phyloP scores from a whole-genome alignment of 2,329 filamentous ascomycete species.

The Allantophomopsis cytisporea region DNA sequence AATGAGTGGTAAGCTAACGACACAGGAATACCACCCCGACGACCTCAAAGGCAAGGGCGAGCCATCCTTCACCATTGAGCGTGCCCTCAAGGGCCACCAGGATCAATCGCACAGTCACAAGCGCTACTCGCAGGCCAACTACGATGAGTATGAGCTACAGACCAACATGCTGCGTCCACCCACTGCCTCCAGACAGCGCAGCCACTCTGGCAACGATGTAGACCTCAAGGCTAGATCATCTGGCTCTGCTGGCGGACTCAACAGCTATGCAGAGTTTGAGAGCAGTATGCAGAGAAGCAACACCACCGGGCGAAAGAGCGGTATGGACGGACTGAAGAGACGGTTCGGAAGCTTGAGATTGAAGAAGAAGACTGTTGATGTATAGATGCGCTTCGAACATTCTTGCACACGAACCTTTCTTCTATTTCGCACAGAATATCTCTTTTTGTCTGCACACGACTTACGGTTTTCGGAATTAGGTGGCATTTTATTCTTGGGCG shows the following conservation, averaged over 20 bases:
- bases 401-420: no score
- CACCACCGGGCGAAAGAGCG: conserved; percentile 26
- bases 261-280: conserved; percentile 3
- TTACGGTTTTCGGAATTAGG: no score
- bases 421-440: no score
- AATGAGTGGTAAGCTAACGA: neutral
- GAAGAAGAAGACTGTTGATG: conserved; percentile 15
- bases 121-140: no score
- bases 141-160: no score
- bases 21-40: conserved; percentile 53
- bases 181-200: no score
- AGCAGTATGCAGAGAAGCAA: conserved; percentile 11
- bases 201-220: no score
- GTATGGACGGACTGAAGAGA: conserved; percentile 34
- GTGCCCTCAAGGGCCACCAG: conserved; percentile 47
- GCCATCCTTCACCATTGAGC: conserved; percentile 59
- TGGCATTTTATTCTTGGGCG: no score
- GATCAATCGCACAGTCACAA: no score
- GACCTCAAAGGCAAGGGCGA: conserved; percentile 78
- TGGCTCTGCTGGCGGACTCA: conserved; percentile 1
- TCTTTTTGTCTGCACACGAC: no score
- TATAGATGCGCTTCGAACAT: no score
- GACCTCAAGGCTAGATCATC: conserved; percentile 20
- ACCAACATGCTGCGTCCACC: neutral
- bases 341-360: conserved; percentile 37